Conservation (phyloP, 495 filamentous ascomycete genomes). For the Penicillium arizonense region DNA sequence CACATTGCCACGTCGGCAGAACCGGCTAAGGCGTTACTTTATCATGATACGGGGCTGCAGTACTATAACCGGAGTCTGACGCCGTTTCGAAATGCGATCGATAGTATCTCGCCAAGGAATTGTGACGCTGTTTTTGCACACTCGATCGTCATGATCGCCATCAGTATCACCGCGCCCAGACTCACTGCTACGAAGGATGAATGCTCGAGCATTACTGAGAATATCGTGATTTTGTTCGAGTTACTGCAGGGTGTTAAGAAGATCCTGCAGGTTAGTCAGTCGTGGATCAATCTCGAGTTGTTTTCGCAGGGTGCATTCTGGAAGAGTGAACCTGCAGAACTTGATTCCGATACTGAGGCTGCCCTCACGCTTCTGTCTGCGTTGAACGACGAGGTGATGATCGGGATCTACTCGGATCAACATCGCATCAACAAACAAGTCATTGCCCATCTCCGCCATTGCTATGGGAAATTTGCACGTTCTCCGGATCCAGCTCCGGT, state of each 20-base stretch:
- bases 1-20: conserved; percentile 41
- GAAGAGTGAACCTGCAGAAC: conserved; percentile 4
- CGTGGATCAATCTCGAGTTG: conserved; percentile 23
- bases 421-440: conserved; percentile 18
- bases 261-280: conserved; percentile 19
- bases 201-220: conserved; percentile 22
- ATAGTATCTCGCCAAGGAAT: conserved; percentile 37
- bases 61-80: conserved; percentile 46
- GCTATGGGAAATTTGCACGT: conserved; percentile 19
- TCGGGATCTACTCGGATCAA: conserved; percentile 9
- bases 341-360: conserved; percentile 16
- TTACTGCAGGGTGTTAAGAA: conserved; percentile 31
- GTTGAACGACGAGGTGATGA: conserved; percentile 19
- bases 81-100: conserved; percentile 41
- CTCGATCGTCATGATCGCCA: conserved; percentile 43
- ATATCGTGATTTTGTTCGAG: conserved; percentile 26
- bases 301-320: conserved; percentile 22
- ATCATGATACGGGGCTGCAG: conserved; percentile 40
- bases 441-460: conserved; percentile 24
- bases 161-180: conserved; percentile 40
- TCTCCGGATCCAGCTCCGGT: conserved; percentile 22
- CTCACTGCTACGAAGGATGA: conserved; percentile 21
- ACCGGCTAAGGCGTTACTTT: conserved; percentile 28
- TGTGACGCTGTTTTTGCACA: conserved; percentile 48
- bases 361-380: conserved; percentile 15